Evolutionary conservation across 2,329 filamentous ascomycete genomes (phyloP).

Genomic region (Zelopaecilomyces penicillatus): DNA sequence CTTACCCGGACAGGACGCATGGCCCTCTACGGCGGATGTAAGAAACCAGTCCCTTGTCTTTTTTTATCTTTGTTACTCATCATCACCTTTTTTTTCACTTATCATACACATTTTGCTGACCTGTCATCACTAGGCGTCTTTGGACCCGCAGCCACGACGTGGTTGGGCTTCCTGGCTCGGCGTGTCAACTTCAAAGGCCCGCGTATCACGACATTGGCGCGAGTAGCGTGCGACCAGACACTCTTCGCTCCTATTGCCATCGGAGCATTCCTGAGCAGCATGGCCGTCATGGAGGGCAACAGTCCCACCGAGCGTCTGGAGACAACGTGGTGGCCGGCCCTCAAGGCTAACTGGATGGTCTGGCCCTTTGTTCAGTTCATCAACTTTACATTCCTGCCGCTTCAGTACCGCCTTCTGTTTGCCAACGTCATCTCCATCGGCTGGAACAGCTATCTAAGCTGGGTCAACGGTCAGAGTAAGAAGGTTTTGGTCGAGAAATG

Average conservation of each 20-base stretch:
- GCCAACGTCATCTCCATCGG: slow-evolving; percentile 72
- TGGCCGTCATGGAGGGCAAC: slow-evolving; percentile 72
- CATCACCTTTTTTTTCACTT: slow-evolving; percentile 2
- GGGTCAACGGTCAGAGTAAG: slow-evolving; percentile 42
- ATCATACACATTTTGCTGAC: neutral
- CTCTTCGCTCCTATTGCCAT: slow-evolving; percentile 81
- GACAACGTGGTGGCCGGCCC: slow-evolving; percentile 60
- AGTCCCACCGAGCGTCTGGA: slow-evolving; percentile 57
- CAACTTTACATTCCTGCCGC: slow-evolving; percentile 82
- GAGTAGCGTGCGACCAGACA: slow-evolving; percentile 72
- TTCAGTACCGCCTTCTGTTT: slow-evolving; percentile 75
- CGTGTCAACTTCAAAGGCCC: slow-evolving; percentile 55
- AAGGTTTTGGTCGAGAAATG: too few species aligned
- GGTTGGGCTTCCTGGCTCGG: slow-evolving; percentile 73
- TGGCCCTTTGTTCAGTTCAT: slow-evolving; percentile 80
- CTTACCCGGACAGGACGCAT: slow-evolving; percentile 64
- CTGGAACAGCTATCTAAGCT: slow-evolving; percentile 59
- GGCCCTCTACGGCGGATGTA: slow-evolving; percentile 71
- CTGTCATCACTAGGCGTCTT: slow-evolving; percentile 54
- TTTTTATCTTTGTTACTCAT: neutral
- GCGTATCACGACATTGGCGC: slow-evolving; percentile 64
- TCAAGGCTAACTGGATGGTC: slow-evolving; percentile 77
- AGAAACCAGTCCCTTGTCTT: slow-evolving; percentile 18
- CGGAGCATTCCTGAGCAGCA: slow-evolving; percentile 70
- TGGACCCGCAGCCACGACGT: slow-evolving; percentile 77